Percentiles rank a stretch among this genome's conserved stretches.
These are phyloP conservation scores for Dryas octopetala DNA, from an alignment of 306 rosid species.

Conservation along the genomic window DNA sequence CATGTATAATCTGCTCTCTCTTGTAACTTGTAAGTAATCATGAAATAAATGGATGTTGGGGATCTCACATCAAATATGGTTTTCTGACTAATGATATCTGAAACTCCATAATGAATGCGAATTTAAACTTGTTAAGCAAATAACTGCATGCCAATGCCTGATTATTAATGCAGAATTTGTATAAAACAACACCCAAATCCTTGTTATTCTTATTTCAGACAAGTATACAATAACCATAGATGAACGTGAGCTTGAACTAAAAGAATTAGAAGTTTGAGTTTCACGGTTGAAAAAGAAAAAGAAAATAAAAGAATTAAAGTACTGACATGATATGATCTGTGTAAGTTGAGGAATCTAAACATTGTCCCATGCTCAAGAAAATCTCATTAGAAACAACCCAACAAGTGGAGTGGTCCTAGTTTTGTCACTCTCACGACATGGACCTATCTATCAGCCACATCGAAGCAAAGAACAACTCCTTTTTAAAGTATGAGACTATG, in stretches of 20 bases:
- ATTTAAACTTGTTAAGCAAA: slow-evolving; percentile 2
- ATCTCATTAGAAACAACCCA: not conserved
- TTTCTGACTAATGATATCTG: not conserved
- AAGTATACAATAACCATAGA: no score
- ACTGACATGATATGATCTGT: not conserved
- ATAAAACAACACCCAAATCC: no score
- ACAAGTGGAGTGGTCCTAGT: slow-evolving; percentile 13
- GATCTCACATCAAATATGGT: not conserved
- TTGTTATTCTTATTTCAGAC: no score
- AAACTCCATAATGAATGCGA: not conserved
- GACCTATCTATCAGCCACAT: slow-evolving; percentile 11
- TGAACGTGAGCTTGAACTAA: no score
- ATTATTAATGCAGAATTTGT: not conserved
- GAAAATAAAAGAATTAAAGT: no score
- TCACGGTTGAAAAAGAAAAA: no score
- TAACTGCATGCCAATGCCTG: not conserved
- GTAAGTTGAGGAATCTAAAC: not conserved
- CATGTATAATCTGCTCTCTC: slow-evolving; percentile 21
- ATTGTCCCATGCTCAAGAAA: slow-evolving; percentile 2
- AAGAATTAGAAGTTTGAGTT: no score
- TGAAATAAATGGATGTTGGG: slow-evolving; percentile 6
- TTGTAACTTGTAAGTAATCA: slow-evolving; percentile 23
- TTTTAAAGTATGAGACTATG: not conserved
- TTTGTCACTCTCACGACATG: not conserved
- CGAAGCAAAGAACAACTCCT: not conserved